Evolutionary conservation across 2,329 filamentous ascomycete species (phyloP), one percentile per base, ranked within the genome.

Genomic region (Endothia cerciana): DNA sequence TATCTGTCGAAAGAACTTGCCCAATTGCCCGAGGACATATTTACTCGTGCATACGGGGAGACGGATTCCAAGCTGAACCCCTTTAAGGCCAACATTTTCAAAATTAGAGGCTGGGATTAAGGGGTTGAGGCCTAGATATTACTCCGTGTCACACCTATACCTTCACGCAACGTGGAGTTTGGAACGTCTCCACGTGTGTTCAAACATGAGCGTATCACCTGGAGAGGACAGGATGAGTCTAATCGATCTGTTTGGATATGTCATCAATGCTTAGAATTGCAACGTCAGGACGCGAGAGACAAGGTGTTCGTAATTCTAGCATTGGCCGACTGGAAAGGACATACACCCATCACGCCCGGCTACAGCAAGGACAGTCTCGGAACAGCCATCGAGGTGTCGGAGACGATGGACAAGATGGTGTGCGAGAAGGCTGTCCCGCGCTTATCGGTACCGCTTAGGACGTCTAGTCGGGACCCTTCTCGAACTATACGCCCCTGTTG

Each of bases 201-300:
- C 10, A 10, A 5, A 10, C 33, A 11, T 19, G 41, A 8, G 25
- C 25, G 47, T 10, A 2, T 30, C 49, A 1, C 3, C 28, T 19
- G 49, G 49, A 11, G 4, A 33, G 0, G 8, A 1, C 4, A 53
- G 25, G 19, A 17, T 4, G 25, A 4, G 10, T 8, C n/a, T 33
- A 10, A 8, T 0, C 15, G 4, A n/a, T 0, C 28, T 53, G 28
- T 1, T 53, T 19, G 4, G 4, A 0, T 1, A 33, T 0, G 49
- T 53, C n/a, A n/a, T 19, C 5, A 17, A 30, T 1, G 0, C 2
- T 8, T 0, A 5, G 17, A 4, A 2, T 33, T 53, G 11, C 49
- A 33, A n/a, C 33, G 49, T n/a, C 49, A 19, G 15, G 0, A 53
- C 28, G 0, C 28, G 8, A 53, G 49, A 53, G 49, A 53, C 6